Evolutionary conservation across 2,329 filamentous ascomycete species (phyloP), one percentile per base, ranked within the genome.

Genomic region (Boeremia lycopersici): DNA sequence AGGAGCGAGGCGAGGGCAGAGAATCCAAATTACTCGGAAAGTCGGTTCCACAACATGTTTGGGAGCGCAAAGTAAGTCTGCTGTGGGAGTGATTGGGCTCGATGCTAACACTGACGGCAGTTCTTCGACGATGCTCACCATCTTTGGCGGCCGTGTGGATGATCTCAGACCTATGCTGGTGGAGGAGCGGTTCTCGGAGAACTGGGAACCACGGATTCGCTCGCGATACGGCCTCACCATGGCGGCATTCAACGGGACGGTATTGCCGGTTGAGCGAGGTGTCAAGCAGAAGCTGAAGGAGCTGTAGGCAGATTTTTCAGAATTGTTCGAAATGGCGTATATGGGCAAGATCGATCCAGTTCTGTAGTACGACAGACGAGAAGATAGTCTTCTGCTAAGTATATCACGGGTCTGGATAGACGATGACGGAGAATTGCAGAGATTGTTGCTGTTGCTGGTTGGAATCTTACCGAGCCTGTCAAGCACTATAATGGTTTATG

Each of bases 121-220:
- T 52, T 77, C 74, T 8, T 75, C 74, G 1, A 77, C 75, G 17
- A 78, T 77, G 75, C 65, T 78, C 35, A 77, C 75, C 0, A 71
- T 78, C 29, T 78, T 77, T 34, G 75, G 70, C 38, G 75, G 76
- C 15, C 61, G 62, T 1, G 64, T 77, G 29, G 60, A 72, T 26
- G 76, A 78, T 51, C 61, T 78, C 8, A 67, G 54, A 10, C 72
- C 75, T 1, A 78, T 77, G 74, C 63, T 78, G 17, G 73, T 63
- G 1, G 75, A 78, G 46, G 76, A 78, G 48, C 65, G 74, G 1
- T 77, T 78, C 53, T 55, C 74, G 6, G 72, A 77, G n/a, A 62
- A 73, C 13, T 78, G 75, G 75, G 73, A 78, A 59, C 75, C 76
- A 6, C 65, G 74, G 2, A 64, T 77, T 10, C 61, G 65, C 47